These are phyloP conservation scores for Didymella arachidicola DNA, from an alignment of 2,329 filamentous ascomycete genomes.

Conservation along the genomic window DNA sequence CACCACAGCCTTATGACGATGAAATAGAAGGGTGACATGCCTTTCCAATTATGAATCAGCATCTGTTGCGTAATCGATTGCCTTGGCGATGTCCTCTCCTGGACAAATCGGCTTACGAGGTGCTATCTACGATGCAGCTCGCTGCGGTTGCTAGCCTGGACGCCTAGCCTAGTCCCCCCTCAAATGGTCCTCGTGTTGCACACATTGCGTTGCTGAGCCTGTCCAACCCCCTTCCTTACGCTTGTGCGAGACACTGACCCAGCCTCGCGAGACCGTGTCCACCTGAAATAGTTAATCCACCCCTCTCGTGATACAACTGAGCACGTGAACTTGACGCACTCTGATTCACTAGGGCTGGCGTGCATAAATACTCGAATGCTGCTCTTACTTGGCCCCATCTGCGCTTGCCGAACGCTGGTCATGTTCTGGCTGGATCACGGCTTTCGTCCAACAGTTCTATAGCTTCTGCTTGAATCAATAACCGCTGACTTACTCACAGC, in stretches of 20 bases:
- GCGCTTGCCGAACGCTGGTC: neutral
- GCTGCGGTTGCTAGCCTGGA: conserved; percentile 57
- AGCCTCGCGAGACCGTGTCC: conserved; percentile 59
- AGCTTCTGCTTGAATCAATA: neutral
- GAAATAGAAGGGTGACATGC: neutral
- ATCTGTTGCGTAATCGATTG: conserved; percentile 54
- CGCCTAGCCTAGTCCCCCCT: conserved; percentile 23
- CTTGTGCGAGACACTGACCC: conserved; percentile 59
- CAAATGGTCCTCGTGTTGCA: conserved; percentile 30
- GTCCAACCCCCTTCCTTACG: conserved; percentile 52
- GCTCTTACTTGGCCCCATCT: neutral
- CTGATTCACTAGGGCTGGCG: conserved; percentile 53
- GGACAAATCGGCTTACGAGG: conserved; percentile 57
- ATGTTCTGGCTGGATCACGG: neutral
- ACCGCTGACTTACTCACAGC: no score
- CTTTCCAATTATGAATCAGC: neutral
- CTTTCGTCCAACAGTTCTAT: neutral
- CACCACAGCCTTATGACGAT: neutral
- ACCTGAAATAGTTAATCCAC: conserved; percentile 33
- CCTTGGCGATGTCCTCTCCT: conserved; percentile 57
- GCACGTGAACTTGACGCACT: neutral
- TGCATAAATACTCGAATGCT: neutral
- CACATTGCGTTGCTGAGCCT: conserved; percentile 30
- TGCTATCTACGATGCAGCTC: conserved; percentile 59
- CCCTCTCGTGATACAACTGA: neutral